Evolutionary conservation across 805 yeast genomes (phyloP), one percentile per base, ranked within the genome.

Genomic region (Metschnikowia lachancei): DNA sequence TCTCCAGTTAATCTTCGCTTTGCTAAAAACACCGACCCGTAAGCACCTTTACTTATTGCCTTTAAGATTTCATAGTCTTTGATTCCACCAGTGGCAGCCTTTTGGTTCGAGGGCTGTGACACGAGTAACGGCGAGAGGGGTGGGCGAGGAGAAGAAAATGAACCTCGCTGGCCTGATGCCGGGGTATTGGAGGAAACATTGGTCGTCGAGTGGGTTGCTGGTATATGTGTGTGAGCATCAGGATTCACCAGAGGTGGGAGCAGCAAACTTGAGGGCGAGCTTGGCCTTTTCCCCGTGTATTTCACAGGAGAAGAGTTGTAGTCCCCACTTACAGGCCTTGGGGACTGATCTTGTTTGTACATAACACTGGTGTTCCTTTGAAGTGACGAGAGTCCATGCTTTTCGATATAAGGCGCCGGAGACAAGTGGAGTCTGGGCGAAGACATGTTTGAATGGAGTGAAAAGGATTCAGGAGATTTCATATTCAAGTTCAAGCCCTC

Each of bases 31-130:
- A 94, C 99, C 31, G 95, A 85, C 0, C 99, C 99, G 73, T 91
- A 94, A 0, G 99, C 99, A 35, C 99, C 99, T 60, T 89, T 87
- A 59, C 96, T 88, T 42, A 94, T 89, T 0, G 99, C 97, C 62
- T 90, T 89, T 46, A 94, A 71, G 26, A 94, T 80, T 57, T 89
- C 96, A 64, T 90, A 94, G 63, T 95, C 98, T 49, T 77, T 79
- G 26, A 92, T 89, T 2, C 88, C 82, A 0, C 95, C 94, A 3
- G 74, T 67, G 0, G 70, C 56, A 0, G 86, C 76, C 50, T 80
- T 79, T 29, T 69, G 65, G 0, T 76, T 50, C 4, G 82, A 76
- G 1, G 85, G 75, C 10, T 82, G 77, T 1, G 92, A 83, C 1
- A 87, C 79, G 36, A 90, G 64, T 17, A 90, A 66, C 0, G 97